A percentile compares a stretch with the other conserved stretches of the same genome.
Conservation (phyloP, 164 flowering plant genomes). For the Piper longum region DNA sequence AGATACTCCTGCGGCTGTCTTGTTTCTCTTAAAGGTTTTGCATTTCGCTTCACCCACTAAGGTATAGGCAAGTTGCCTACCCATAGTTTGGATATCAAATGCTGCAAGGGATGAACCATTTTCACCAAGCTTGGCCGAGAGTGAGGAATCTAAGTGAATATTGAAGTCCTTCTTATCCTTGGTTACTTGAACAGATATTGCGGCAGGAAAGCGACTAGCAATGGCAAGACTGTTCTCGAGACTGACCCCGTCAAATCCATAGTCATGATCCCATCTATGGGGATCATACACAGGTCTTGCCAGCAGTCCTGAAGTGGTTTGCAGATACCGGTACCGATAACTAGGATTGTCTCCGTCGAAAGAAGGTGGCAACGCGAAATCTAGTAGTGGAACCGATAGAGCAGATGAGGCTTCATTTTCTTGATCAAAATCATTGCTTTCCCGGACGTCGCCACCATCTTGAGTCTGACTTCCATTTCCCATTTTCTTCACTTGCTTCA, state of each 20-base stretch:
- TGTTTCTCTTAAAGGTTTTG: constrained; percentile 61
- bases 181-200: constrained; percentile 53
- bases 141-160: constrained; percentile 76
- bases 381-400: constrained; percentile 75
- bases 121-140: constrained; percentile 69
- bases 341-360: constrained; percentile 82
- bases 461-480: constrained; percentile 31
- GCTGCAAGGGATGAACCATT: constrained; percentile 69
- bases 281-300: constrained; percentile 82
- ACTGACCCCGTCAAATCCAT: constrained; percentile 89
- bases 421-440: constrained; percentile 42
- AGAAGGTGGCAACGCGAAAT: constrained; percentile 76
- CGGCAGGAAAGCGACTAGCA: constrained; percentile 44
- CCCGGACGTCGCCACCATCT: constrained; percentile 14
- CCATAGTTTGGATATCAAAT: constrained; percentile 75
- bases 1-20: constrained; percentile 63
- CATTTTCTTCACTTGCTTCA: constrained; percentile 56
- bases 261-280: constrained; percentile 97
- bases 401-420: constrained; percentile 63
- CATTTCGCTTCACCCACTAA: constrained; percentile 73
- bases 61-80: constrained; percentile 72
- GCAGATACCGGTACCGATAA: constrained; percentile 68
- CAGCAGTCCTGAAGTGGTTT: constrained; percentile 74
- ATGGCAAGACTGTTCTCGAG: constrained; percentile 63
- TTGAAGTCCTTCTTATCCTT: constrained; percentile 94